Evolutionary conservation across 2,329 filamentous ascomycete genomes (phyloP).

Genomic region (Camptophora hylomeconis): DNA sequence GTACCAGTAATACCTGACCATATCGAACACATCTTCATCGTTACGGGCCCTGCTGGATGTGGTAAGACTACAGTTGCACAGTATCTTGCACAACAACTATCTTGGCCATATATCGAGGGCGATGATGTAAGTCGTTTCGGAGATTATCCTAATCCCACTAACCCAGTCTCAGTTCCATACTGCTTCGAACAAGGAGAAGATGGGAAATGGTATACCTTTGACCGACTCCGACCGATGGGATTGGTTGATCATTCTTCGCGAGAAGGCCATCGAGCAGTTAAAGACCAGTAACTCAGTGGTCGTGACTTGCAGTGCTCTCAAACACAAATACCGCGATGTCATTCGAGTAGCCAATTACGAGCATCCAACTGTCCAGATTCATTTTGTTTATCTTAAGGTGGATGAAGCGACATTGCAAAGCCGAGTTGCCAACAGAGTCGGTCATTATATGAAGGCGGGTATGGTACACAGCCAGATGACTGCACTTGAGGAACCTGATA

Average conservation of each 20-base stretch:
- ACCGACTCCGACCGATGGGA: conserved; percentile 95
- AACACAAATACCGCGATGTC: conserved; percentile 92
- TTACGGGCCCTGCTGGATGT: conserved; percentile 66
- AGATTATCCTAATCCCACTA: conserved; percentile 6
- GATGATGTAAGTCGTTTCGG: conserved; percentile 49
- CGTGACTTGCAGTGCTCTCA: conserved; percentile 88
- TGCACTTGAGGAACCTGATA: conserved; percentile 66
- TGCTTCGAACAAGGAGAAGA: conserved; percentile 74
- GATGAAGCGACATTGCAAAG: conserved; percentile 60
- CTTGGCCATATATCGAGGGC: conserved; percentile 62
- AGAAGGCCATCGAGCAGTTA: conserved; percentile 38
- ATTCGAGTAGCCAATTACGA: conserved; percentile 71
- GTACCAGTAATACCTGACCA: conserved; percentile 9
- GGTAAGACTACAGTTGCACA: conserved; percentile 66
- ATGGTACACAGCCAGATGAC: conserved; percentile 93
- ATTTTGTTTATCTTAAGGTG: conserved; percentile 85
- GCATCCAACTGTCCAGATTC: conserved; percentile 58
- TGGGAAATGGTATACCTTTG: conserved; percentile 69
- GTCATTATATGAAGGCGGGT: conserved; percentile 88
- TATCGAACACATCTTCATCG: conserved; percentile 62
- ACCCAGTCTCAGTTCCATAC: conserved; percentile 29
- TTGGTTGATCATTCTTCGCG: conserved; percentile 72
- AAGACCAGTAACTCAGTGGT: conserved; percentile 61
- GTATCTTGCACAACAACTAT: conserved; percentile 47
- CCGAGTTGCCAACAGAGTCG: conserved; percentile 60